Base-by-base conservation (phyloP, 352 stramenopile genomes). In the Blastocystis sp. region DNA sequence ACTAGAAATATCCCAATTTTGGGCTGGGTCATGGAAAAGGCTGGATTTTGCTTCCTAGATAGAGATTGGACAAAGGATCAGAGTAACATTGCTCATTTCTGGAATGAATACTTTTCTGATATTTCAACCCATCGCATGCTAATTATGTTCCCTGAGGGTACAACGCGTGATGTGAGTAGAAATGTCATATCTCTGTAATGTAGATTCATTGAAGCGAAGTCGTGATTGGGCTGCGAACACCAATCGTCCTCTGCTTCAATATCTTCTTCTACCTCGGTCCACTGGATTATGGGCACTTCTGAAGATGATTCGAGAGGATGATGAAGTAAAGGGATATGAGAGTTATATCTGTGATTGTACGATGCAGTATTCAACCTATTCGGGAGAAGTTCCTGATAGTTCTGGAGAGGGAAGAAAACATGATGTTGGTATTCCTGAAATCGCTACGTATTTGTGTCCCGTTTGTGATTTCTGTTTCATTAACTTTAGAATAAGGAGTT, bases 201-300 rank as follows among this genome's bases (percentile, higher is more conserved):
- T 46, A 56, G 52, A 80, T 0, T 39, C 69, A 2, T 21, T 35
- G 69, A 80, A 80, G 69, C n/a, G 16, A 29, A 56, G 37, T 58
- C 42, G 69, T 39, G 37, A 39, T n/a, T 57, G 43, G 46, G 69
- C 56, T 11, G 9, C 19, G 27, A n/a, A 14, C 3, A 16, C 35
- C 11, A 0, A 16, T 21, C 39, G 19, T 14, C 14, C 29, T 59
- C 16, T 65, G 52, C 21, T 9, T 7, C 21, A 80, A 46, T 46
- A 80, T 63, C 24, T 80, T 27, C 69, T 80, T 59, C 69, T 80
- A 19, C 69, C 69, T 35, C 69, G 69, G 14, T 80, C 69, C 24
- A 80, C 69, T 4, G 69, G 69, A 12, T 52, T 80, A n/a, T 39
- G 27, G 11, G 52, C 32, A 16, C 43, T 80, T 12, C 3, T 80